These are phyloP conservation scores for Auriculariales sp. DNA, from an alignment of 768 basidiomycete species.

Conservation along the genomic window DNA sequence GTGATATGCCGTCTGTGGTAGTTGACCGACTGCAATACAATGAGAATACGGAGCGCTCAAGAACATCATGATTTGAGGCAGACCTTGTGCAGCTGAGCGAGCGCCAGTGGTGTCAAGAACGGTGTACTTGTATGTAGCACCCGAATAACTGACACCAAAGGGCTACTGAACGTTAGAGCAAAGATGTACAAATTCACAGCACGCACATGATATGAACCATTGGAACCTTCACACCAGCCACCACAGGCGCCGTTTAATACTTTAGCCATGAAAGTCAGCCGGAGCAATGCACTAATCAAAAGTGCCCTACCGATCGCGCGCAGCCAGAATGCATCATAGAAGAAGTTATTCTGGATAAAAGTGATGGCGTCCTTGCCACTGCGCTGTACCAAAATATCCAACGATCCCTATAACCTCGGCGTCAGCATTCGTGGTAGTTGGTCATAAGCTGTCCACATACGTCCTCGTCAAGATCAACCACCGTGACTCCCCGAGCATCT, in stretches of 20 bases:
- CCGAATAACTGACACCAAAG: conserved; percentile 86
- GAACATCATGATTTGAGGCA: not conserved
- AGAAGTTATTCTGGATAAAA: conserved; percentile 95
- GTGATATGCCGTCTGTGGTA: conserved; percentile 87
- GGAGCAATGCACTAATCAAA: not conserved
- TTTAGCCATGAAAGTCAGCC: too few relatives aligned
- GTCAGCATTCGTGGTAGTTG: not conserved
- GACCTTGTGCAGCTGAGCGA: conserved; percentile 82
- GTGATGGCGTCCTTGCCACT: conserved; percentile 51
- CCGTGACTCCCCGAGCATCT: conserved; percentile 67
- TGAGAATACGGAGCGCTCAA: conserved; percentile 5
- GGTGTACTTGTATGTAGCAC: conserved; percentile 94
- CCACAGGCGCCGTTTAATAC: conserved; percentile 90
- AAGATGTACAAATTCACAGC: not conserved
- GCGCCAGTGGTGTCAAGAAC: conserved; percentile 82
- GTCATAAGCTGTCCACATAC: conserved; percentile 30
- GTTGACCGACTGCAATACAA: conserved; percentile 58
- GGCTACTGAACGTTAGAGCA: conserved; percentile 36
- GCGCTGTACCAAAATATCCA: conserved; percentile 87
- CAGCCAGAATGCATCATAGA: conserved; percentile 96
- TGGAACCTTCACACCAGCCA: conserved; percentile 53
- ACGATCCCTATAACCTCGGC: conserved; percentile 43
- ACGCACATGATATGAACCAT: conserved; percentile 64
- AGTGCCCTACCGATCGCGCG: conserved; percentile 85
- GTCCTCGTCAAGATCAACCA: conserved; percentile 92